Conservation (phyloP, 2,329 filamentous ascomycete species). For the Didymella pinodella region DNA sequence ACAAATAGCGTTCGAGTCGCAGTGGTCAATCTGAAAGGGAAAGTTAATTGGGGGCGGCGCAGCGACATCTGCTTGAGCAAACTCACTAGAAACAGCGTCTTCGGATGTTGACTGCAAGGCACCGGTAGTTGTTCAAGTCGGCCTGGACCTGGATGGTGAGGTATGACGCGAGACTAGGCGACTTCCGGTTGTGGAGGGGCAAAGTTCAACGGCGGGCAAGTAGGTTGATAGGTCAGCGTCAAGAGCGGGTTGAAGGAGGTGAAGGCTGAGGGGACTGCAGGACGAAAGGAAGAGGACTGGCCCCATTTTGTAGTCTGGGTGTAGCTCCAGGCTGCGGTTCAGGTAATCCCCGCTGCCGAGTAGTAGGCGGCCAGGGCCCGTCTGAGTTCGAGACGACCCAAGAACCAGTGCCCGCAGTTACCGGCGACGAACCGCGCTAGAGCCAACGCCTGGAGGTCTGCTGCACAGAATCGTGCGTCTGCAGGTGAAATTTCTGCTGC, state of each 20-base stretch:
- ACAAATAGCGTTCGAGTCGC: conserved; percentile 2
- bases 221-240: not conserved
- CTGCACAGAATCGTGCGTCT: conserved; percentile 33
- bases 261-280: conserved; percentile 5
- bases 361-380: conserved; percentile 14
- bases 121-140: conserved; percentile 20
- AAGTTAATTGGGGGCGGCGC: conserved; percentile 29
- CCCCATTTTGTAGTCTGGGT: conserved; percentile 26
- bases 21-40: conserved; percentile 16
- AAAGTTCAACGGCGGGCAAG: conserved; percentile 4
- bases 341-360: conserved; percentile 20
- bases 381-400: conserved; percentile 23
- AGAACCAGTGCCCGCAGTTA: conserved; percentile 8
- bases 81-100: conserved; percentile 28
- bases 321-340: conserved; percentile 16
- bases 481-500: conserved; percentile 33
- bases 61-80: conserved; percentile 25
- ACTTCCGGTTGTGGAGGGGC: conserved; percentile 22
- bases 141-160: conserved; percentile 12
- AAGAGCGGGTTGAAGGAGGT: conserved; percentile 4
- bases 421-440: conserved; percentile 11
- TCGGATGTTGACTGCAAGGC: conserved; percentile 31
- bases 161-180: conserved; percentile 30
- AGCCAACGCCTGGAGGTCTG: conserved; percentile 5
- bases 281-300: conserved; percentile 21